Base-by-base conservation (phyloP, 2,329 filamentous ascomycete genomes). In the Aspergillus hiratsukae region DNA sequence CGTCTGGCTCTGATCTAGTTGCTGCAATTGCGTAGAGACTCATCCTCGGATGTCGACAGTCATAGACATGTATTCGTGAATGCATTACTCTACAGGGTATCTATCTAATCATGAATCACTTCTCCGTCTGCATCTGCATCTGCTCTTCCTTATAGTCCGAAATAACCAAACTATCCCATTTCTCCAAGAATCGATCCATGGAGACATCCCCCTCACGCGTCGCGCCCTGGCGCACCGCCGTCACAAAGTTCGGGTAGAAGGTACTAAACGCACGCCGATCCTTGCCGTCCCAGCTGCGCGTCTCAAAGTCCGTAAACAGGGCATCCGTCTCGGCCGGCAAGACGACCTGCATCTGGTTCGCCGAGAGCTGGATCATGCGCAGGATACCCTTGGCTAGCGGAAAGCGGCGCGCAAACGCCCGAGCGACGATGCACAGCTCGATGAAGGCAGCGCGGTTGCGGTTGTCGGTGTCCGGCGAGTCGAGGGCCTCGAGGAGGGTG, bases 361-460 rank as follows among this genome's bases (percentile, higher is more conserved):
- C 68, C 2, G 60, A 66, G n/a, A 69, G 54, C 48, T 66, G 62
- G 37, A 72, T 56, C 58, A 70, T 64, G 27, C 65, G 66, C 31
- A 68, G 35, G 5, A 68, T 64, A 1, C 67, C 69, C 49, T 63
- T 66, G 19, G 60, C 62, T 3, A 71, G 55, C 14, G 60, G 58
- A 48, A 65, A 70, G 17, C 66, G 61, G n/a, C 64, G 61, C 3
- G 65, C 60, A 21, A 66, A 65, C 3, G 67, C 58, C 5, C 61
- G 60, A 2, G 66, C 60, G 9, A 63, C 56, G 25, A 61, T 56
- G 51, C 69, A 70, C 9, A 72, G 53, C 7, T 64, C 63, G 43
- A 67, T 61, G 37, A 72, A 69, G 3, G 69, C 66, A 1, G 29
- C 49, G 37, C 64, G 62, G 29, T 65, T 67, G 37, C 64, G 62